Percentiles rank a stretch among this genome's conserved stretches.
Conservation (phyloP, 208 protist species). For the Acanthamoeba healyi region DNA sequence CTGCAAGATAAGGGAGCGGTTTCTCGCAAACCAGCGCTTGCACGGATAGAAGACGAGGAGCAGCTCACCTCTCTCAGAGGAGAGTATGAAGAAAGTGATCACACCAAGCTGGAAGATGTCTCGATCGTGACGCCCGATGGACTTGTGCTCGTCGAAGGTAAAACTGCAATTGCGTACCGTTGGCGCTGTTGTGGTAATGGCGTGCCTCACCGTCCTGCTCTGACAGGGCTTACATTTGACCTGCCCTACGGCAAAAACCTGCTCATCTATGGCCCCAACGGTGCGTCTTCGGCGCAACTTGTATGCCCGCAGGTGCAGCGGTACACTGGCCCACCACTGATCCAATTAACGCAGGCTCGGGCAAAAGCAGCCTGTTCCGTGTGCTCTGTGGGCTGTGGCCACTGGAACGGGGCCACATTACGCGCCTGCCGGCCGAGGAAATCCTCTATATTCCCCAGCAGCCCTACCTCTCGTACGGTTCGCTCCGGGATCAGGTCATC, state of each 20-base stretch:
- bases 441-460: slow-evolving; percentile 81
- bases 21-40: background rate
- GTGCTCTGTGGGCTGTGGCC: slow-evolving; percentile 82
- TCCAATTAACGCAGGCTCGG: slow-evolving; percentile 43
- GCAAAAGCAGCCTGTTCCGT: slow-evolving; percentile 78
- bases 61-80: background rate
- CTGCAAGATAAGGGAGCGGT: background rate
- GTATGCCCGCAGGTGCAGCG: background rate
- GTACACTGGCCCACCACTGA: background rate
- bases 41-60: background rate
- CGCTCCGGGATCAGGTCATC: slow-evolving; percentile 76
- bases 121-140: slow-evolving; percentile 83
- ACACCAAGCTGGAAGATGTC: slow-evolving; percentile 76
- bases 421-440: background rate
- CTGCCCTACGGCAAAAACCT: slow-evolving; percentile 71
- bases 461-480: slow-evolving; percentile 76
- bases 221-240: slow-evolving; percentile 2
- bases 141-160: slow-evolving; percentile 58
- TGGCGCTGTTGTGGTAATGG: too few species aligned
- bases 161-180: too few species aligned
- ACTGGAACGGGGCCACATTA: slow-evolving; percentile 33
- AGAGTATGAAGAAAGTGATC: slow-evolving; percentile 7
- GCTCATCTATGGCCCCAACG: slow-evolving; percentile 71
- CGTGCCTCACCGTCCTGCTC: background rate
- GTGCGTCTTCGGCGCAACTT: background rate